Evolutionary conservation across 306 rosid species (phyloP), one percentile per base, ranked within the genome.

Genomic region (Sesbania bispinosa): DNA sequence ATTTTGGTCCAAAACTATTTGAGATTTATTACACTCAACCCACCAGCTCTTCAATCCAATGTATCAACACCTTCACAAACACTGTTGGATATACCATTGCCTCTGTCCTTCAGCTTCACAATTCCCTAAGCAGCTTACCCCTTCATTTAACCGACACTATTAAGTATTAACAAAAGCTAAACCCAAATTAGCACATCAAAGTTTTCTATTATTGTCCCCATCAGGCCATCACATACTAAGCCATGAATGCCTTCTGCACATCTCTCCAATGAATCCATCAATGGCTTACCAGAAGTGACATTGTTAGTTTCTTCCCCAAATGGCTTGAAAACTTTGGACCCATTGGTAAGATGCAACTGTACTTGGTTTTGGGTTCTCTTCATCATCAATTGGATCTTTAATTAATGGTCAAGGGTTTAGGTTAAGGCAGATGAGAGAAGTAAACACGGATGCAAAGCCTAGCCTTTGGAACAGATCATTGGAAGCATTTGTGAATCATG

Each of bases 391-490:
- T 9, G 14, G 58, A 51, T 51, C 32, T 21, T 20, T 9, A 20
- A 51, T 8, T 51, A 51, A 67, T 10, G 11, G 66, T 70, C 10
- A 27, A 55, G 54, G 39, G 30, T 35, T 51, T 51, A 23, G 4
- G 38, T 6, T 4, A 3, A 57, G 50, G 19, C 10, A 5, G 4
- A 10, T 14, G n/a, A 38, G 18, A 38, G 39, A 70, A 26, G 32
- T 55, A 21, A 39, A 70, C 50, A 3, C 8, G 1, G 24, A 16
- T 55, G 55, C 4, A 23, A 18, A 20, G n/a, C 32, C 18, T 10
- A 24, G 75, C 65, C 75, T 69, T 23, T 14, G 9, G 68, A 46
- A n/a, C 24, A 2, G n/a, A n/a, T n/a, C n/a, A n/a, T n/a, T 11
- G 6, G 69, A 19, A 20, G 32, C 39, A 20, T n/a, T 41, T 20